phyloP scores from a whole-genome alignment of 768 basidiomycete genomes.

The Boletellus sp. region DNA sequence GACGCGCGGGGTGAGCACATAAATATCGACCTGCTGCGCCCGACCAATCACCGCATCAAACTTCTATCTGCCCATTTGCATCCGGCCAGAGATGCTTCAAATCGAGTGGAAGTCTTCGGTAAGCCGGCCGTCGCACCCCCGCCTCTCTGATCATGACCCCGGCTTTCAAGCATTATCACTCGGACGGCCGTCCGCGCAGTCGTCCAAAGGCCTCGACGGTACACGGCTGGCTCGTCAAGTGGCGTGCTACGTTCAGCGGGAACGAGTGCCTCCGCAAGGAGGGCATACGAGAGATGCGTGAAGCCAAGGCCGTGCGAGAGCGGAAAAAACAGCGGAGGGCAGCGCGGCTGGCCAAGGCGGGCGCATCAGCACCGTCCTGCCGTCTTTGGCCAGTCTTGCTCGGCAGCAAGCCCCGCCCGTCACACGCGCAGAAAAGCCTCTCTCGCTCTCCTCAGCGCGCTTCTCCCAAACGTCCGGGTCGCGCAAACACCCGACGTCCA shows the following conservation, averaged over 20 bases:
- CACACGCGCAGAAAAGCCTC: conserved; percentile 7
- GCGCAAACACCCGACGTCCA: conserved; percentile 7
- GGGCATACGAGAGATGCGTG: conserved; percentile 71
- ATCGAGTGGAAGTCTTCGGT: conserved; percentile 36
- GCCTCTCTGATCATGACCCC: background rate
- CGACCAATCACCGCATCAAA: conserved; percentile 10
- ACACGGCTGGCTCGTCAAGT: conserved; percentile 79
- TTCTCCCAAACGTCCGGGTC: conserved; percentile 10
- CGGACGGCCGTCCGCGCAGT: conserved; percentile 40
- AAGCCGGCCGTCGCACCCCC: conserved; percentile 10
- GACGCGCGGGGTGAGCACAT: conserved; percentile 18
- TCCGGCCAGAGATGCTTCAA: conserved; percentile 20
- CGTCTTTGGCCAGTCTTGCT: conserved; percentile 29
- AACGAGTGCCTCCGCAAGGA: conserved; percentile 58
- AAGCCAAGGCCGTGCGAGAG: conserved; percentile 40
- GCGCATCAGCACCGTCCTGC: conserved; percentile 10
- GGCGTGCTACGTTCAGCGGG: conserved; percentile 66
- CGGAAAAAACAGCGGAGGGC: conserved; percentile 26
- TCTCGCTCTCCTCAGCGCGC: conserved; percentile 8
- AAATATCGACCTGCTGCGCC: conserved; percentile 18
- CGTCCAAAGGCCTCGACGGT: conserved; percentile 53
- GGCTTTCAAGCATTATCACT: conserved; percentile 29
- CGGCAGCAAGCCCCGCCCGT: conserved; percentile 9
- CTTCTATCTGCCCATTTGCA: conserved; percentile 3
- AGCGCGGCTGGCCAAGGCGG: conserved; percentile 16